phyloP scores from a whole-genome alignment of 192 early-diverging fungal species.

The Coemansia guatemalensis region DNA sequence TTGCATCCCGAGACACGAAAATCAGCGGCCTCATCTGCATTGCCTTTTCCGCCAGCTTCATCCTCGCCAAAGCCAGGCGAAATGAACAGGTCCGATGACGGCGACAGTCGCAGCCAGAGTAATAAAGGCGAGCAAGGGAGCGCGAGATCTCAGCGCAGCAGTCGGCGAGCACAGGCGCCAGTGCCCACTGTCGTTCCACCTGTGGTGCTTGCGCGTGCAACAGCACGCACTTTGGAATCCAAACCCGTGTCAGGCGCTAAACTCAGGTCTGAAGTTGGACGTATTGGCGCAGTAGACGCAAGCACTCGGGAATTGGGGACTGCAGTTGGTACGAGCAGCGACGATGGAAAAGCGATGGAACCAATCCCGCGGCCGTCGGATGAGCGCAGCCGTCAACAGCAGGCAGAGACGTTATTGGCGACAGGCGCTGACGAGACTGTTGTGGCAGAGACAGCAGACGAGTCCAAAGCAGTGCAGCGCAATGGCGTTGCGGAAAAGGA shows the following conservation, averaged over 20 bases:
- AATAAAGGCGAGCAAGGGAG: constrained; percentile 6
- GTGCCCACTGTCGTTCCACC: constrained; percentile 48
- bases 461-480: background rate
- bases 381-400: background rate
- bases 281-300: background rate
- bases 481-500: constrained; percentile 2
- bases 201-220: constrained; percentile 24
- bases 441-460: background rate
- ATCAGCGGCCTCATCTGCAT: background rate
- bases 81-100: background rate
- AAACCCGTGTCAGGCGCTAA: background rate
- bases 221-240: constrained; percentile 4
- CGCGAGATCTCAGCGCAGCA: constrained; percentile 9
- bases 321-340: background rate
- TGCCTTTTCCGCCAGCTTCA: background rate
- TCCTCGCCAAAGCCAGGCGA: constrained; percentile 1
- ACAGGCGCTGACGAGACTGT: constrained; percentile 1
- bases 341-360: background rate
- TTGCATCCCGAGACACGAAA: background rate
- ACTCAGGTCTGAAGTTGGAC: background rate
- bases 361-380: background rate
- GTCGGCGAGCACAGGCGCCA: constrained; percentile 24
- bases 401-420: background rate
- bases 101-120: constrained; percentile 6
- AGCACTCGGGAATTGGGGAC: background rate